Percentiles rank a stretch among this genome's conserved stretches.
Evolutionary conservation across 164 flowering plant species (phyloP).

Genomic region (Macadamia tetraphylla): DNA sequence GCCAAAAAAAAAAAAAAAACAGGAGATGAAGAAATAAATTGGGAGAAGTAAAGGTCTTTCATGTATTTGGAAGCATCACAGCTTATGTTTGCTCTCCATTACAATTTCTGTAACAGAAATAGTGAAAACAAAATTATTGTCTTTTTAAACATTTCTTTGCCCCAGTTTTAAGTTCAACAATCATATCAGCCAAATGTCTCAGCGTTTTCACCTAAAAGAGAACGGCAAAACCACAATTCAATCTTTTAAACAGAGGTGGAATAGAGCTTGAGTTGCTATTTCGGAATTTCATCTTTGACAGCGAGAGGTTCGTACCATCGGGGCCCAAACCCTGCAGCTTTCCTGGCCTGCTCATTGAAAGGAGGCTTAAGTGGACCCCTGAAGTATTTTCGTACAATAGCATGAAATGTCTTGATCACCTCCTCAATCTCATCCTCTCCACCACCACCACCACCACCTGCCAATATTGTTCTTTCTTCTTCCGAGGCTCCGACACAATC

Average conservation of each 20-base stretch:
- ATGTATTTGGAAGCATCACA: background rate
- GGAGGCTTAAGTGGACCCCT: slow-evolving; percentile 92
- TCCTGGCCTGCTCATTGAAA: slow-evolving; percentile 75
- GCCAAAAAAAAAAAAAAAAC: background rate
- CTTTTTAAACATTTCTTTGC: no score
- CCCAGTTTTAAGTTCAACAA: no score
- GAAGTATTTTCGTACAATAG: slow-evolving; percentile 56
- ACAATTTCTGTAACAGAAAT: no score
- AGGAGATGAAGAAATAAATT: background rate
- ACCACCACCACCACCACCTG: slow-evolving; percentile 1
- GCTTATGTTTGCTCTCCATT: no score
- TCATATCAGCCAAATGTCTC: no score
- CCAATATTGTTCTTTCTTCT: background rate
- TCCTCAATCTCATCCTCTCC: slow-evolving; percentile 29
- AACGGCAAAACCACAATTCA: no score
- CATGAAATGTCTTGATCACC: slow-evolving; percentile 64
- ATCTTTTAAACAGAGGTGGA: background rate
- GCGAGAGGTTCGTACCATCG: slow-evolving; percentile 93
- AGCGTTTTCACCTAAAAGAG: background rate
- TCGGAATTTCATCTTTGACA: slow-evolving; percentile 27
- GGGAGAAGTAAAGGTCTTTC: background rate
- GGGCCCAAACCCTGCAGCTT: slow-evolving; percentile 86
- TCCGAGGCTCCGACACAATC: background rate
- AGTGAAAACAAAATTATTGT: no score
- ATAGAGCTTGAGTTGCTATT: background rate